A percentile compares a stretch with the other conserved stretches of the same genome.
Conservation (phyloP, 305 asterid genomes). For the Ilex paraguariensis region DNA sequence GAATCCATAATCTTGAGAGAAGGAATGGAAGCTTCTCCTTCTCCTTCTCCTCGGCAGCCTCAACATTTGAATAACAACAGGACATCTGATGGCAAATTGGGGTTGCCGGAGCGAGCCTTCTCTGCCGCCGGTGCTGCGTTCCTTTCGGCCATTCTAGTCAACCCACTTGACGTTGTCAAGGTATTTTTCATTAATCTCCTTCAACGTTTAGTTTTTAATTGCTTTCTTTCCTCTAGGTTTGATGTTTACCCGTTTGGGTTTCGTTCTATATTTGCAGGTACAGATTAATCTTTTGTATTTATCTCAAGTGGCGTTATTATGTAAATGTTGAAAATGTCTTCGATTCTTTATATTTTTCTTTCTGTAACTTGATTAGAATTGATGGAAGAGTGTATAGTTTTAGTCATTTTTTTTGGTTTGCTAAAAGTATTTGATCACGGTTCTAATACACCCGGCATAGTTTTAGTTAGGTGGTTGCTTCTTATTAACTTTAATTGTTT, state of each 20-base stretch:
- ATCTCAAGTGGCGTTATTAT: too few relatives aligned
- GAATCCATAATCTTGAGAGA: constrained; percentile 30
- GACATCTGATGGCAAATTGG: constrained; percentile 32
- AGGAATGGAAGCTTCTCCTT: constrained; percentile 35
- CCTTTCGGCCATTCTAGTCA: constrained; percentile 80
- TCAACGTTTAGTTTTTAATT: too few relatives aligned
- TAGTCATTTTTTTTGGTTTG: too few relatives aligned
- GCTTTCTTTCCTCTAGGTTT: neutral
- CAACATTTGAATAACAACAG: constrained; percentile 15
- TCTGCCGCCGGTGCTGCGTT: constrained; percentile 97
- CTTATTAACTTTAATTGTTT: too few relatives aligned
- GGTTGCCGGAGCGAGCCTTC: constrained; percentile 58
- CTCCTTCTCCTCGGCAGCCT: constrained; percentile 18
- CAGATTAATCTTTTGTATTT: too few relatives aligned
- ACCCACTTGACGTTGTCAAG: constrained; percentile 95
- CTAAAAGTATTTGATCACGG: too few relatives aligned
- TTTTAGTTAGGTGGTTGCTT: too few relatives aligned
- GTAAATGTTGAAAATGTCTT: too few relatives aligned
- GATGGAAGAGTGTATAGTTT: too few relatives aligned
- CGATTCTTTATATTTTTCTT: too few relatives aligned
- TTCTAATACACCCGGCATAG: too few relatives aligned
- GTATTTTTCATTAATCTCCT: constrained; percentile 20
- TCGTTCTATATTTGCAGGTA: neutral
- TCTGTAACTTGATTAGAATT: too few relatives aligned
- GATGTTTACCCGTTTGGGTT: neutral